Percentiles rank a stretch among this genome's conserved stretches.
These are phyloP conservation scores for Mucor mucedo DNA, from an alignment of 371 early-diverging fungal genomes.

Conservation along the genomic window DNA sequence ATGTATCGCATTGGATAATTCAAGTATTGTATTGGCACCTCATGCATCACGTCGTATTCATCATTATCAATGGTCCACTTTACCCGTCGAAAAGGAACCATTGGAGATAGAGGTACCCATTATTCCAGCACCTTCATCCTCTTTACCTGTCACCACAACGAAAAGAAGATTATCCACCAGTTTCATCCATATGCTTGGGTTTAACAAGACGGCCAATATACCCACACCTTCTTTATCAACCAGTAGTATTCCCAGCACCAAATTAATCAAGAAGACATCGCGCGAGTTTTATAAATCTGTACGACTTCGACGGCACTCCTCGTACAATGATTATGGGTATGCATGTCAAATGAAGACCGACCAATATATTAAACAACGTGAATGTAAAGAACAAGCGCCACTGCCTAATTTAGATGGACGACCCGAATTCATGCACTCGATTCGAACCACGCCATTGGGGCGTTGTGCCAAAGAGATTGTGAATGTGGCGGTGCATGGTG, in stretches of 20 bases:
- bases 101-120: too few relatives aligned
- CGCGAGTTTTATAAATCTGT: slow-evolving; percentile 23
- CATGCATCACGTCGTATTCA: slow-evolving; percentile 41
- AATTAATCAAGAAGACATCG: slow-evolving; percentile 13
- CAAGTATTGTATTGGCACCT: slow-evolving; percentile 43
- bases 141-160: not conserved
- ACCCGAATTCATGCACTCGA: slow-evolving; percentile 35
- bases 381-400: not conserved
- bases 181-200: slow-evolving; percentile 19
- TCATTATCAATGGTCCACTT: slow-evolving; percentile 41
- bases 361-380: slow-evolving; percentile 39
- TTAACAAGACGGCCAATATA: slow-evolving; percentile 1
- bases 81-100: not conserved
- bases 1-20: slow-evolving; percentile 44
- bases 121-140: slow-evolving; percentile 2
- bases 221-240: slow-evolving; percentile 3
- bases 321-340: slow-evolving; percentile 53
- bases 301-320: slow-evolving; percentile 39
- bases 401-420: slow-evolving; percentile 30
- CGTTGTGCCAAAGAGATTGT: slow-evolving; percentile 36
- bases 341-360: slow-evolving; percentile 49
- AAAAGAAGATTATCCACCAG: slow-evolving; percentile 19
- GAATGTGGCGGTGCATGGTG: slow-evolving; percentile 35
- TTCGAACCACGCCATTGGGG: slow-evolving; percentile 41
- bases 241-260: slow-evolving; percentile 3